phyloP scores from a whole-genome alignment of 1,284 basidiomycete species.

The Hemileia vastatrix region DNA sequence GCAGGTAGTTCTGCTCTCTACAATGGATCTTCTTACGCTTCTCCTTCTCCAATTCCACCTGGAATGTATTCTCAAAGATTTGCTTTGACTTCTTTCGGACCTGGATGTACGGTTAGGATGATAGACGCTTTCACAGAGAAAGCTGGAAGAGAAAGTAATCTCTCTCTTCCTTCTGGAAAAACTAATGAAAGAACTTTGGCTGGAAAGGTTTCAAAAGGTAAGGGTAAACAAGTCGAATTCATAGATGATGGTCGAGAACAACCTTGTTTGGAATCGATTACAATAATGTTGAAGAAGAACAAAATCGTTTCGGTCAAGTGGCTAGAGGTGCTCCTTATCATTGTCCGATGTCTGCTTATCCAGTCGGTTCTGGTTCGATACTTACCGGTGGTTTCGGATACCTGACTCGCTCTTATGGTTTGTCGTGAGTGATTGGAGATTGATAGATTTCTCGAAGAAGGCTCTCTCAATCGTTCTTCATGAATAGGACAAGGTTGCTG shows the following conservation, averaged over 20 bases:
- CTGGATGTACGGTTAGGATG: too few species aligned
- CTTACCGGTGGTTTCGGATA: slow-evolving; percentile 82
- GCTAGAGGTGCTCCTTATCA: slow-evolving; percentile 34
- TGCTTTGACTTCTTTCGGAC: too few species aligned
- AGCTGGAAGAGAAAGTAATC: slow-evolving; percentile 25
- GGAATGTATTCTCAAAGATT: too few species aligned
- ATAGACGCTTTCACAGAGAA: slow-evolving; percentile 32
- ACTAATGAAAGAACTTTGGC: background rate
- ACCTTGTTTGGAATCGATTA: slow-evolving; percentile 10
- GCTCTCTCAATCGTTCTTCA: too few species aligned
- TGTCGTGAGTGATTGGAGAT: too few species aligned
- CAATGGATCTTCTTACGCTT: too few species aligned
- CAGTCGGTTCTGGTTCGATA: slow-evolving; percentile 68
- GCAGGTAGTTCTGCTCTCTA: too few species aligned
- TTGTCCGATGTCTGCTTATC: too few species aligned
- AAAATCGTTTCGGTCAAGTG: slow-evolving; percentile 18
- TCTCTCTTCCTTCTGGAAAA: background rate
- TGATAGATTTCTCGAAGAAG: too few species aligned
- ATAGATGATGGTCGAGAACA: slow-evolving; percentile 27
- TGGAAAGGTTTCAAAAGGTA: background rate
- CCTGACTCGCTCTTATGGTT: slow-evolving; percentile 65
- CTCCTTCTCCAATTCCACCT: too few species aligned
- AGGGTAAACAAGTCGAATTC: slow-evolving; percentile 2
- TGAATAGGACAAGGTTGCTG: too few species aligned
- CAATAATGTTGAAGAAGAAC: slow-evolving; percentile 3